phyloP scores from a whole-genome alignment of 805 yeast genomes.

The Wickerhamomyces chambardii region DNA sequence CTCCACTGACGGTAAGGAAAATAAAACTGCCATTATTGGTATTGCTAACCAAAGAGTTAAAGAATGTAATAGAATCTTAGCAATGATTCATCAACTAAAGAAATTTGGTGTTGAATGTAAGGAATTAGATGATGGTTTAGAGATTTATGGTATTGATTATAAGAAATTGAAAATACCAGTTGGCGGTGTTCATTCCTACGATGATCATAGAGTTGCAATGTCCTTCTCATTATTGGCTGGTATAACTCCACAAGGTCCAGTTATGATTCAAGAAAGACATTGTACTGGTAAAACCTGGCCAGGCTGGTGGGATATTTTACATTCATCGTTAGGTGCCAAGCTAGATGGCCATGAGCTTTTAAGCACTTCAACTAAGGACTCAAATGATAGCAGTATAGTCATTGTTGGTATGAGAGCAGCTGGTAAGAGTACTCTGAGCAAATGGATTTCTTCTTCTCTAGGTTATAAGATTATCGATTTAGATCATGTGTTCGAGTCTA shows the following conservation, averaged over 20 bases:
- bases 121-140: constrained; percentile 90
- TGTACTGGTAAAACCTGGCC: constrained; percentile 99
- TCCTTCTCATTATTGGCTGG: constrained; percentile 87
- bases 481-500: constrained; percentile 61
- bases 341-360: constrained; percentile 65
- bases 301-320: constrained; percentile 97
- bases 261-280: constrained; percentile 72
- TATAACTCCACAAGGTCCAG: constrained; percentile 41
- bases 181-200: constrained; percentile 73
- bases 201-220: constrained; percentile 98
- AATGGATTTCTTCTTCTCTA: constrained; percentile 63
- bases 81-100: constrained; percentile 83
- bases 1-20: constrained; percentile 39
- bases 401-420: constrained; percentile 98
- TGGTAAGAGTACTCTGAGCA: constrained; percentile 83
- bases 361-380: constrained; percentile 17
- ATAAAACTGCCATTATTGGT: constrained; percentile 76
- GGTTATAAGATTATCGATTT: constrained; percentile 68
- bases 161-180: constrained; percentile 47
- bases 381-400: constrained; percentile 51
- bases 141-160: constrained; percentile 60
- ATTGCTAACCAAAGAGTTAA: constrained; percentile 98
- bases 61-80: constrained; percentile 93
- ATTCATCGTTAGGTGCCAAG: constrained; percentile 50
- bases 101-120: constrained; percentile 84